Percentiles rank a stretch among this genome's conserved stretches.
Evolutionary conservation across 345 rosid species (phyloP).

Genomic region (Pistacia atlantica): DNA sequence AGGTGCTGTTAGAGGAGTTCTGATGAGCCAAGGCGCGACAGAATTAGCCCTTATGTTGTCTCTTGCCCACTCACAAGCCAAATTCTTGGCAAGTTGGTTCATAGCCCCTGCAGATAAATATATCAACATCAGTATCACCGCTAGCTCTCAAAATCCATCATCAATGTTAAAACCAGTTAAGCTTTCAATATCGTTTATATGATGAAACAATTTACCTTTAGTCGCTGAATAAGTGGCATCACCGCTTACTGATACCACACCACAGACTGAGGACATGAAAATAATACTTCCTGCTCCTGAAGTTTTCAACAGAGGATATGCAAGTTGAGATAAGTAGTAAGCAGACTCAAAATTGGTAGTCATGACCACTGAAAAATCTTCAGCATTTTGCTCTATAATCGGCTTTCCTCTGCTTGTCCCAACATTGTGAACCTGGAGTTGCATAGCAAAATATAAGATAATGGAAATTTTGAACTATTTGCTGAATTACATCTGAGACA

Average conservation of each 20-base stretch:
- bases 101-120: constrained; percentile 42
- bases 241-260: constrained; percentile 23
- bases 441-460: too few species aligned
- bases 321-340: too few species aligned
- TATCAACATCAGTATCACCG: too few species aligned
- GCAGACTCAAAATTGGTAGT: too few species aligned
- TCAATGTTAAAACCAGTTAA: neutral
- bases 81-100: constrained; percentile 50
- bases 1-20: constrained; percentile 25
- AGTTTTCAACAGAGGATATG: constrained; percentile 8
- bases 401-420: too few species aligned
- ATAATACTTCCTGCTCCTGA: constrained; percentile 54
- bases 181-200: constrained; percentile 30
- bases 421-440: too few species aligned
- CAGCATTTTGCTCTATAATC: too few species aligned
- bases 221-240: constrained; percentile 42
- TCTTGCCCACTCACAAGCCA: constrained; percentile 79
- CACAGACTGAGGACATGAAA: constrained; percentile 53
- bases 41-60: constrained; percentile 60
- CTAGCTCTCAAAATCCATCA: too few species aligned
- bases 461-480: too few species aligned
- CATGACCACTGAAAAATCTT: too few species aligned
- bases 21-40: constrained; percentile 50
- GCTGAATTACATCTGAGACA: too few species aligned
- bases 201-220: constrained; percentile 36